Conservation (phyloP, 129 eudicot genomes). For the Escallonia herrerae region DNA sequence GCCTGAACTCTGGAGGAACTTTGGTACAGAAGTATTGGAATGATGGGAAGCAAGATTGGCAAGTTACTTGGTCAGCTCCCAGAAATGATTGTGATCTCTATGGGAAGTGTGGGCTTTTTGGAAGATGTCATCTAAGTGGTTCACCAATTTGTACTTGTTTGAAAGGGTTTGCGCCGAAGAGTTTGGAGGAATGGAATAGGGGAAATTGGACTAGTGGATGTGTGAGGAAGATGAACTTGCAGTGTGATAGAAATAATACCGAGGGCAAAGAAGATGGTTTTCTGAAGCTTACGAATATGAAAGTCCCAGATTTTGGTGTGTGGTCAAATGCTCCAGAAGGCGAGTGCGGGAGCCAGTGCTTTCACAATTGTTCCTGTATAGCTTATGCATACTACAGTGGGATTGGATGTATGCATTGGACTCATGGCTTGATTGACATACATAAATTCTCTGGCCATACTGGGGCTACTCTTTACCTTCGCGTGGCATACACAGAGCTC, state of each 20-base stretch:
- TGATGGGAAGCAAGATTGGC: constrained; percentile 11
- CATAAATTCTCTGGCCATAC: constrained; percentile 1
- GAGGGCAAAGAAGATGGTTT: constrained; percentile 17
- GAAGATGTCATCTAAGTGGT: not conserved
- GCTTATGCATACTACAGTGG: constrained; percentile 18
- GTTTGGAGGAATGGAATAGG: constrained; percentile 15
- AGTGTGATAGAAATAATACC: constrained; percentile 4
- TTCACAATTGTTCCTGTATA: constrained; percentile 20
- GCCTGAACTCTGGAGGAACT: constrained; percentile 1
- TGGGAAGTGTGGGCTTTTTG: constrained; percentile 23
- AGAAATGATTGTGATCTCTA: constrained; percentile 14
- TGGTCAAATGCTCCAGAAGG: not conserved
- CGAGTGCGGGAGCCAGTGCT: constrained; percentile 10
- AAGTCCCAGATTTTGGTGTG: constrained; percentile 19
- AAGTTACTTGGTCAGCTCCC: not conserved
- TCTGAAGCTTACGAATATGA: constrained; percentile 9
- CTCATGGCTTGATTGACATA: constrained; percentile 15
- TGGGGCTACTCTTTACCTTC: constrained; percentile 24
- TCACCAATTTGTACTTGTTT: constrained; percentile 24
- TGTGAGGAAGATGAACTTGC: constrained; percentile 7
- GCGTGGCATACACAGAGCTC: constrained; percentile 15
- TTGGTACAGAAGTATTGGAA: constrained; percentile 4
- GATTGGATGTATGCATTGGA: constrained; percentile 25
- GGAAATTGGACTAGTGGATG: constrained; percentile 30
- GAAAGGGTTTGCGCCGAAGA: constrained; percentile 21